phyloP scores from a whole-genome alignment of 73 alveolate genomes.

The Stentor roeselii region DNA sequence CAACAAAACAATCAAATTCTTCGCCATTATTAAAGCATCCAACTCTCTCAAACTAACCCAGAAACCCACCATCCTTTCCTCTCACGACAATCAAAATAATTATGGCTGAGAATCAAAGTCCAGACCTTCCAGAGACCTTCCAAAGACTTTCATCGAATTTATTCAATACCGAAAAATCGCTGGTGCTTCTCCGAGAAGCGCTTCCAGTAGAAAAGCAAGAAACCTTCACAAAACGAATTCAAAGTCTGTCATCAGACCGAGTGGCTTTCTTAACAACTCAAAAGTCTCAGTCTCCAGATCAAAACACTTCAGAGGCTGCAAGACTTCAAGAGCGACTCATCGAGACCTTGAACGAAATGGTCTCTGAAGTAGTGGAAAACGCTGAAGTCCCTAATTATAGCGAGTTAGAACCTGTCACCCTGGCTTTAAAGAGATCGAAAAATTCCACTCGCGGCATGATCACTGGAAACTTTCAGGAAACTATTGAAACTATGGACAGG shows the following conservation, averaged over 20 bases:
- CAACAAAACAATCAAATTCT: too few relatives aligned
- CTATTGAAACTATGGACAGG: not conserved
- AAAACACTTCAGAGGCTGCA: not conserved
- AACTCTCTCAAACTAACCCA: too few relatives aligned
- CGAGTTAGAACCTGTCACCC: not conserved
- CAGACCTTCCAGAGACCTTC: not conserved
- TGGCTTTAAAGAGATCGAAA: not conserved
- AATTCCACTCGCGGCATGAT: not conserved
- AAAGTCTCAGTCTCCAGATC: not conserved
- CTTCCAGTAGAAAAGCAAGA: not conserved
- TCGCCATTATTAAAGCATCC: too few relatives aligned
- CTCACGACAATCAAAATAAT: too few relatives aligned
- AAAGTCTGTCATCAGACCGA: not conserved
- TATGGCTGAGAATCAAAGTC: slow-evolving; percentile 10
- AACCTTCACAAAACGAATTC: not conserved
- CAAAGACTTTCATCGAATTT: not conserved
- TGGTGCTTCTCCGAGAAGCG: not conserved
- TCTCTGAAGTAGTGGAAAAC: not conserved
- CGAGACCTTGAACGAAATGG: not conserved
- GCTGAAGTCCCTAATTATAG: not conserved
- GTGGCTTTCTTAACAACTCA: not conserved
- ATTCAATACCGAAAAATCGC: not conserved
- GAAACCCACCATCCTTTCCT: too few relatives aligned
- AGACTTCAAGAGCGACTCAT: not conserved
- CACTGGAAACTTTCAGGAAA: not conserved